phyloP scores from a whole-genome alignment of 2,329 filamentous ascomycete species.

The Trichoderma gracile region DNA sequence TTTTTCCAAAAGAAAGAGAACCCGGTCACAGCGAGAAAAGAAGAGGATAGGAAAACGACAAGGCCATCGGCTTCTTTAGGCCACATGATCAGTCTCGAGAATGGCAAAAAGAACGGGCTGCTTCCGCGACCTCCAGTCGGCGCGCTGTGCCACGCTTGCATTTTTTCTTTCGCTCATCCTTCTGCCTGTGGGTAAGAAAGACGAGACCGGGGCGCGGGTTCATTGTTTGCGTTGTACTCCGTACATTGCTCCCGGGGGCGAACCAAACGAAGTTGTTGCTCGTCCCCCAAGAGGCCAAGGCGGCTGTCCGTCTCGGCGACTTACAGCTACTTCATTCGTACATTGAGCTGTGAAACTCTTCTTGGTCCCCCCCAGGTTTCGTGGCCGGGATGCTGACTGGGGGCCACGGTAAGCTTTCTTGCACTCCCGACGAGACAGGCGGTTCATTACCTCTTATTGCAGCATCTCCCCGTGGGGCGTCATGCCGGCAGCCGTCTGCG shows the following conservation, averaged over 20 bases:
- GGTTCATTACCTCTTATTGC: background rate
- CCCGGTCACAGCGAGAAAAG: background rate
- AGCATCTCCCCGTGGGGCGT: slow-evolving; percentile 18
- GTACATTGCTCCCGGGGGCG: background rate
- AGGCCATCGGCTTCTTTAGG: background rate
- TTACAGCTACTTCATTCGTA: background rate
- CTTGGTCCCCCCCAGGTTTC: background rate
- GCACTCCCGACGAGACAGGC: background rate
- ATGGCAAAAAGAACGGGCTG: background rate
- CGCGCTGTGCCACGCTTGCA: slow-evolving; percentile 17
- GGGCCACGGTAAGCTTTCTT: background rate
- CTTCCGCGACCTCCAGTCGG: background rate
- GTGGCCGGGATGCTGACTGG: background rate
- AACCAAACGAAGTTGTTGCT: background rate
- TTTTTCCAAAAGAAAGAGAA: background rate
- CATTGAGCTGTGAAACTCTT: slow-evolving; percentile 6
- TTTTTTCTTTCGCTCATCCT: slow-evolving; percentile 13
- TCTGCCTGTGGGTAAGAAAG: slow-evolving; percentile 15
- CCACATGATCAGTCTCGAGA: slow-evolving; percentile 16
- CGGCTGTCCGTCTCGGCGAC: slow-evolving; percentile 7
- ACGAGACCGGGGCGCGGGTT: slow-evolving; percentile 3
- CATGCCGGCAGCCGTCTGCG: background rate
- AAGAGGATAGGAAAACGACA: background rate
- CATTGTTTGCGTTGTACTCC: background rate
- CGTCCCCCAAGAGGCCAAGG: background rate